phyloP scores from a whole-genome alignment of 352 stramenopile species.

The Nothophytophthora sp. region DNA sequence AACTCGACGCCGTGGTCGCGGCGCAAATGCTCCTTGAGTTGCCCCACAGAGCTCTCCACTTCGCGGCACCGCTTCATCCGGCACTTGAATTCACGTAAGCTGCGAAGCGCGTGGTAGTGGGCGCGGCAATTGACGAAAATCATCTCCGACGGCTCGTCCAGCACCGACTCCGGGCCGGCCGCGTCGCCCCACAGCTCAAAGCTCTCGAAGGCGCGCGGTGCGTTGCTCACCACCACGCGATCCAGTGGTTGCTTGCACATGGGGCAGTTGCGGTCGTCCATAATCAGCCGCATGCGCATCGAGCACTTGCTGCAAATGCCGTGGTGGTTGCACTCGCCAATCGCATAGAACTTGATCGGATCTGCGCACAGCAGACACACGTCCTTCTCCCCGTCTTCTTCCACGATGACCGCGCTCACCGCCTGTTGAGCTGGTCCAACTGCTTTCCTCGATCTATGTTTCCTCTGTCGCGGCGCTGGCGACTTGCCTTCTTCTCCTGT shows the following conservation, averaged over 20 bases:
- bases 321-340: constrained; percentile 79
- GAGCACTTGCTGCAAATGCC: constrained; percentile 85
- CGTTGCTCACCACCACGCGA: constrained; percentile 62
- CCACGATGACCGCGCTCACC: constrained; percentile 1
- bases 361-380: constrained; percentile 71
- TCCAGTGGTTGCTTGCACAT: constrained; percentile 81
- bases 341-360: constrained; percentile 64
- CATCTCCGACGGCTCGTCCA: constrained; percentile 78
- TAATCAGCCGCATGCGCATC: constrained; percentile 78
- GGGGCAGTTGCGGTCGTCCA: constrained; percentile 77
- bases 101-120: constrained; percentile 60
- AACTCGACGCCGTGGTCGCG: constrained; percentile 72
- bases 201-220: constrained; percentile 50
- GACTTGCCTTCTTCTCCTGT: constrained; percentile 10
- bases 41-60: constrained; percentile 44
- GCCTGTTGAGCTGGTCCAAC: not conserved
- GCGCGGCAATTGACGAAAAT: constrained; percentile 71
- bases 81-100: constrained; percentile 66
- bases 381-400: constrained; percentile 37
- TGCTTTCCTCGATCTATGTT: constrained; percentile 17
- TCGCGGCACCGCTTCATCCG: constrained; percentile 64
- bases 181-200: constrained; percentile 82
- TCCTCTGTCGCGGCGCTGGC: constrained; percentile 10
- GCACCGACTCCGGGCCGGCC: constrained; percentile 54
- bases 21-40: constrained; percentile 73